Evolutionary conservation across 768 basidiomycete species (phyloP).

Genomic region (Suillus subalutaceus): DNA sequence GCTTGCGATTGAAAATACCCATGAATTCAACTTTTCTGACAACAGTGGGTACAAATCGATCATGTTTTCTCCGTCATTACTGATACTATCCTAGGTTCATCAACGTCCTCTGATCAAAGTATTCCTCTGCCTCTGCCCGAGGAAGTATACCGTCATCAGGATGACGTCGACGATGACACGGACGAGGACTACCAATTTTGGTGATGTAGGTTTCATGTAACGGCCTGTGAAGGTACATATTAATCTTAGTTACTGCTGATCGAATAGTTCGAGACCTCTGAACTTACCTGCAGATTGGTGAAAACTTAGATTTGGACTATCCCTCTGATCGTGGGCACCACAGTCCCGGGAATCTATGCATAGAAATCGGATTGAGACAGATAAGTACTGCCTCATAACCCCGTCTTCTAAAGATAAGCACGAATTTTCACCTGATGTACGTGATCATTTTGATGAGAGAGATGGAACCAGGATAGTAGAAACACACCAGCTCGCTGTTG

Average conservation of each 20-base stretch:
- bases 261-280: too few relatives aligned
- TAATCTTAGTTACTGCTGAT: not conserved
- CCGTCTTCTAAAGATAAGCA: too few relatives aligned
- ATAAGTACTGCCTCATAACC: too few relatives aligned
- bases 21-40: conserved; percentile 1
- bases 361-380: too few relatives aligned
- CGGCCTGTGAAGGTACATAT: not conserved
- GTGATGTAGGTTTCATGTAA: not conserved
- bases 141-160: not conserved
- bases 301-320: not conserved
- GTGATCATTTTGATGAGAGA: too few relatives aligned
- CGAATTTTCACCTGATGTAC: too few relatives aligned
- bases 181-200: not conserved
- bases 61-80: not conserved
- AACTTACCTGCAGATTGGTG: too few relatives aligned
- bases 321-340: too few relatives aligned
- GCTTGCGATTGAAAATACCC: not conserved
- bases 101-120: not conserved
- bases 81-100: not conserved
- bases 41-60: not conserved
- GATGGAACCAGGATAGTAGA: too few relatives aligned
- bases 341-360: too few relatives aligned
- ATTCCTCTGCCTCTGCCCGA: not conserved
- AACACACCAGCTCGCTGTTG: too few relatives aligned
- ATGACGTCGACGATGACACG: not conserved